Percentiles rank a stretch among this genome's conserved stretches.
These are phyloP conservation scores for Harringtonia lauricola DNA, from an alignment of 2,329 filamentous ascomycete species.

Conservation along the genomic window DNA sequence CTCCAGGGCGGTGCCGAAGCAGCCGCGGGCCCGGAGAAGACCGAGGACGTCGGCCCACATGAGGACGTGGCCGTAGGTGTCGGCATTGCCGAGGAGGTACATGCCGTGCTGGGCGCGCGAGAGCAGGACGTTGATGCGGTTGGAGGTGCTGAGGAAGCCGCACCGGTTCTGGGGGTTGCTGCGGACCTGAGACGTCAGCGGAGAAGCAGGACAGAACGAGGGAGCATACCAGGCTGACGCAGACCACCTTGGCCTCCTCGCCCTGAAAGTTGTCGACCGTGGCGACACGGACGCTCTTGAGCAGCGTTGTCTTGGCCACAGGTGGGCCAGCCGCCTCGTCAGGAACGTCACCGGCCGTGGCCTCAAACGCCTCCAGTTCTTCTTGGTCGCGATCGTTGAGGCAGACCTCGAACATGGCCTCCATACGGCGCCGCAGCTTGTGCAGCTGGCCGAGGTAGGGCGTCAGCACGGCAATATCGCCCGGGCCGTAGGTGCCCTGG, in stretches of 20 bases:
- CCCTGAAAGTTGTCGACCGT: conserved; percentile 60
- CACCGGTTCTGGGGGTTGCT: conserved; percentile 48
- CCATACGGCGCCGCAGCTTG: conserved; percentile 28
- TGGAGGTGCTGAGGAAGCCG: conserved; percentile 56
- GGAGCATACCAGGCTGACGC: too few relatives aligned
- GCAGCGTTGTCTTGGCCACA: conserved; percentile 30
- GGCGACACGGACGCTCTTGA: conserved; percentile 9
- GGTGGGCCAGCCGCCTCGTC: neutral
- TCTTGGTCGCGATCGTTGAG: conserved; percentile 52
- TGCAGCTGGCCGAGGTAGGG: conserved; percentile 50
- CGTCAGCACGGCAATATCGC: conserved; percentile 61
- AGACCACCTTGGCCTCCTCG: conserved; percentile 63
- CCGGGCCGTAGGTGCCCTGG: conserved; percentile 47
- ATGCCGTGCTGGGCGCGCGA: conserved; percentile 58
- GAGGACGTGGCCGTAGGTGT: conserved; percentile 40
- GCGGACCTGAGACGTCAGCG: conserved; percentile 57
- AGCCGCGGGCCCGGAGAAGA: conserved; percentile 33
- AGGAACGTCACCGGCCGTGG: conserved; percentile 22
- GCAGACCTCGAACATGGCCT: conserved; percentile 39
- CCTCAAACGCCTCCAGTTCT: conserved; percentile 29
- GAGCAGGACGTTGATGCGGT: conserved; percentile 60
- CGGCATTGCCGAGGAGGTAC: conserved; percentile 57
- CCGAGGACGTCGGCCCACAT: conserved; percentile 55
- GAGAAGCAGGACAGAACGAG: too few relatives aligned
- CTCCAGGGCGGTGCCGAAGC: conserved; percentile 38